Percentiles rank a stretch among this genome's conserved stretches.
phyloP scores from a whole-genome alignment of 1,284 basidiomycete genomes.

The Peniophora sp. region DNA sequence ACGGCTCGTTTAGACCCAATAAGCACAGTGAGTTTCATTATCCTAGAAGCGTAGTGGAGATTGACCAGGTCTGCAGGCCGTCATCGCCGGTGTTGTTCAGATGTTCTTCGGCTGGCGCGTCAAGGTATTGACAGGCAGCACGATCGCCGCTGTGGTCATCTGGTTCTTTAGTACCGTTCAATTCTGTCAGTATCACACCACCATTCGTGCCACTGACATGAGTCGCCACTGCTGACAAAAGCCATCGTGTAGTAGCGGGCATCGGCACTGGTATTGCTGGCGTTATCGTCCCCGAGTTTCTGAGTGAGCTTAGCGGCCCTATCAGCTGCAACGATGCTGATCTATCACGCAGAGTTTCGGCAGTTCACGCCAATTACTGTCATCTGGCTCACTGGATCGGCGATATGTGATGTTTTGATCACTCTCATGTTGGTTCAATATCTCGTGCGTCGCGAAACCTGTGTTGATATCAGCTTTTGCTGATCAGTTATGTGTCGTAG shows the following conservation, averaged over 20 bases:
- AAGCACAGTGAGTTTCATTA: too few relatives aligned
- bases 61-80: too few relatives aligned
- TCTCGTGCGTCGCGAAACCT: neutral
- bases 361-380: constrained; percentile 9
- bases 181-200: neutral
- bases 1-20: neutral
- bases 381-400: constrained; percentile 3
- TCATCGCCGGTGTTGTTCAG: neutral
- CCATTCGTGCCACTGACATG: too few relatives aligned
- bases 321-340: neutral
- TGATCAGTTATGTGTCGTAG: neutral
- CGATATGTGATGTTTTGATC: constrained; percentile 2
- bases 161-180: neutral
- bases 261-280: constrained; percentile 10
- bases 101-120: neutral
- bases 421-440: neutral
- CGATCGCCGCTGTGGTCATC: neutral
- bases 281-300: constrained; percentile 8
- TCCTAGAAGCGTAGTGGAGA: too few relatives aligned
- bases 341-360: constrained; percentile 4
- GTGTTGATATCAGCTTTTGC: neutral
- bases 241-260: constrained; percentile 7
- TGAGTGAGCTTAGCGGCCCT: neutral
- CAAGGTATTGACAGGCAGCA: neutral
- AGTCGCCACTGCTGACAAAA: neutral